Base-by-base conservation (phyloP, 2,329 filamentous ascomycete species). In the Alternaria tenuissima region DNA sequence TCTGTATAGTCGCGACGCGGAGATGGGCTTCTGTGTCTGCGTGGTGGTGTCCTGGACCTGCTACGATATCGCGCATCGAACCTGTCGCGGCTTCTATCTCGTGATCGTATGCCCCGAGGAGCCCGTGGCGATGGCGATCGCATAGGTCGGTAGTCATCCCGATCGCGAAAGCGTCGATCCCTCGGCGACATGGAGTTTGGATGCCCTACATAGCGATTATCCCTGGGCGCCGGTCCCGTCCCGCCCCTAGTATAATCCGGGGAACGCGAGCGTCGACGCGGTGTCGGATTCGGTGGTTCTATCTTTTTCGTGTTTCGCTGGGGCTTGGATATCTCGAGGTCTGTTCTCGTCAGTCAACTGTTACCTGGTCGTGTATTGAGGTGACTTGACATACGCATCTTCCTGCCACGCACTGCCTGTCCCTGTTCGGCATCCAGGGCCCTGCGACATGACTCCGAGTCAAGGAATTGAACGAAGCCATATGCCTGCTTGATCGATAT, bases 401-500 rank as follows among this genome's bases (percentile, higher is more conserved):
- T 93, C 66, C 94, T 90, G n/a, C 94, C 94, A 73, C 92, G 88
- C 38, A 98, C 88, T 65, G 93, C 87, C 41, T 88, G 86, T 9
- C 92, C 93, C 78, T 98, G 92, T 62, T 97, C 88, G 36, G 85
- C 85, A 36, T 91, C 84, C 69, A 98, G 85, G 5, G 94, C 94
- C 46, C 85, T 84, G 57, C 86, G 84, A 65, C 93, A 96, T 72
- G 94, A 90, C 3, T 86, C 84, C 4, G 89, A 82, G 30, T 92
- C 89, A 66, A 97, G 86, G 67, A 96, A 99, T 76, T 98, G 95
- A 36, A 98, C 93, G 75, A 98, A 99, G 1, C 95, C 95, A 79
- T 97, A 98, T 1, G 94, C 94, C 67, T 95, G 93, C 79, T 98
- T 98, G 70, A 98, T 92, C 1, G 93, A 96, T 61, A 98, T 95